Percentiles rank a stretch among this genome's conserved stretches.
These are phyloP conservation scores for Cystobasidium onofrii DNA, from an alignment of 768 basidiomycete genomes.

Conservation along the genomic window DNA sequence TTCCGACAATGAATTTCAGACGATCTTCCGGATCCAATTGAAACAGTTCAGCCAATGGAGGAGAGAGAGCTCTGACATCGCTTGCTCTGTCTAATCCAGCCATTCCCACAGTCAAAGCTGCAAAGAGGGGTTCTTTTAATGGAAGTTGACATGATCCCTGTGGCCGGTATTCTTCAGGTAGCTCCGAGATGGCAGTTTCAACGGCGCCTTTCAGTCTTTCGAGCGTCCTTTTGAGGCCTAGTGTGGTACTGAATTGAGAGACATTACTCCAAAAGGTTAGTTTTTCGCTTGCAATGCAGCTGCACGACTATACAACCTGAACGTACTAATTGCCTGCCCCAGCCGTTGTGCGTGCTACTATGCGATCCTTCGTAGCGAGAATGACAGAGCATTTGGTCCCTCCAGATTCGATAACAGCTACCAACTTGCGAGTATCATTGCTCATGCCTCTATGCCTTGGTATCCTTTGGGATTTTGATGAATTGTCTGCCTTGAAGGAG, in stretches of 20 bases:
- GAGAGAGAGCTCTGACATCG: background rate
- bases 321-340: constrained; percentile 27
- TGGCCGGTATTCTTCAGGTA: background rate
- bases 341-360: background rate
- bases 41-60: constrained; percentile 15
- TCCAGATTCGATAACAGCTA: constrained; percentile 25
- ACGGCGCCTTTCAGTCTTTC: background rate
- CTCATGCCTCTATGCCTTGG: background rate
- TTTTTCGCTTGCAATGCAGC: too few relatives aligned
- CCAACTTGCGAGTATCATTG: background rate
- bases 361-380: constrained; percentile 9
- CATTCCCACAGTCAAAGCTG: constrained; percentile 16
- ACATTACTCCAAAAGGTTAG: too few relatives aligned
- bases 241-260: constrained; percentile 13
- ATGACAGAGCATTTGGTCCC: constrained; percentile 16
- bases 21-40: background rate
- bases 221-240: background rate
- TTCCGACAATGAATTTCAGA: constrained; percentile 12
- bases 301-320: background rate
- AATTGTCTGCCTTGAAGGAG: too few relatives aligned
- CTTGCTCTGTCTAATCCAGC: constrained; percentile 14
- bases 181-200: background rate
- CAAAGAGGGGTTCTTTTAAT: background rate
- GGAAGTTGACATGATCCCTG: background rate
- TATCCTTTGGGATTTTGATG: too few relatives aligned